A percentile compares a stretch with the other conserved stretches of the same genome.
Evolutionary conservation across 2,329 filamentous ascomycete genomes (phyloP).

Genomic region (Stenocarpella maydis): DNA sequence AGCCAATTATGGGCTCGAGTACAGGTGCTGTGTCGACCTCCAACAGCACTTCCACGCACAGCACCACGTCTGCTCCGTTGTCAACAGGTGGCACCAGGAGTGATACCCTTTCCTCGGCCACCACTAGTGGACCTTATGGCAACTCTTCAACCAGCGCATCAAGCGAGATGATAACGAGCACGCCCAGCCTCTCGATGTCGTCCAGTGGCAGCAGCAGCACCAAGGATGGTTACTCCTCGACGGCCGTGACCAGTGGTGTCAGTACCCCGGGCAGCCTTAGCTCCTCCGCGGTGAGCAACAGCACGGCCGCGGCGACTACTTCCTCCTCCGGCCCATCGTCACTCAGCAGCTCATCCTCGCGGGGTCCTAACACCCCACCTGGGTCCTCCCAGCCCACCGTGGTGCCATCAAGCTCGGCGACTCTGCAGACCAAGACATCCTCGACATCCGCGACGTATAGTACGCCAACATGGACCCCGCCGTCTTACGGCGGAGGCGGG

Average conservation of each 20-base stretch:
- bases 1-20: not conserved
- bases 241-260: not conserved
- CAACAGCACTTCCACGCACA: not conserved
- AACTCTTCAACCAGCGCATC: constrained; percentile 5
- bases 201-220: not conserved
- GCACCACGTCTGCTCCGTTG: not conserved
- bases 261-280: not conserved
- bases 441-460: not conserved
- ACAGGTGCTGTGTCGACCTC: not conserved
- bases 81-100: constrained; percentile 9
- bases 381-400: constrained; percentile 15
- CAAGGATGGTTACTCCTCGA: not conserved
- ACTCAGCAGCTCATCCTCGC: not conserved
- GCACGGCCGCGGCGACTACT: constrained; percentile 9
- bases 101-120: not conserved
- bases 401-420: constrained; percentile 22
- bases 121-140: not conserved
- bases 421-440: constrained; percentile 23
- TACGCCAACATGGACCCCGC: constrained; percentile 17
- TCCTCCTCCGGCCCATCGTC: not conserved
- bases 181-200: not conserved
- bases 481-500: constrained; percentile 13
- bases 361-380: not conserved
- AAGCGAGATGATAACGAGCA: constrained; percentile 1
- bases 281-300: constrained; percentile 11